Base-by-base conservation (phyloP, 2,329 filamentous ascomycete species). In the Clarireedia sp. region DNA sequence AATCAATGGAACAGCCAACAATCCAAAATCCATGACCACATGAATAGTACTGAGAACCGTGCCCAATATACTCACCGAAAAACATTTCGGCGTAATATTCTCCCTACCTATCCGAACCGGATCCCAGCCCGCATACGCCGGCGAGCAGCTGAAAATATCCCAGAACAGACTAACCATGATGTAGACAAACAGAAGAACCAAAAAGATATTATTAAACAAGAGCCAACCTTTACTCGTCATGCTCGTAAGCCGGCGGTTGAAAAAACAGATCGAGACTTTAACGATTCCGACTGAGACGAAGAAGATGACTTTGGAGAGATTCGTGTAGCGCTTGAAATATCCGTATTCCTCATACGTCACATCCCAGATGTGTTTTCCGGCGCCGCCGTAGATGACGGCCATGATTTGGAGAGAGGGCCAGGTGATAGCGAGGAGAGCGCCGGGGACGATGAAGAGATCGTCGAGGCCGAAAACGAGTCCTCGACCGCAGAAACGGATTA, bases 291-390 rank as follows among this genome's bases (percentile, higher is more conserved):
- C 63, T 95, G 94, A 70, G 89, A 96, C 64, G 89, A 92, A 66
- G 90, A 97, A 69, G 90, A 97, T 66, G 96, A 92, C 91, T 96
- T 95, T 68, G 89, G 90, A 57, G 96, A 97, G 72, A 87, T 89
- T 37, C 90, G 91, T 50, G 90, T 91, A 44, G 89, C 86, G 51
- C 74, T 91, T 38, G 91, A 66, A 68, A 45, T 61, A 48, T 26
- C 64, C 60, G 48, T 67, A 65, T 41, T 72, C 64, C 21, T 65
- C 62, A 33, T 72, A 71, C 0, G 70, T 71, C 7, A 64, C 55
- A 46, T 71, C 67, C 61, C 66, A 71, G 0, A 63, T 57, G 51
- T 68, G 67, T 33, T 63, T 61, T 12, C 66, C 65, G 2, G 54
- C 62, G 44, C 62, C 66, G 14, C 62, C 69, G 51, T 61, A 60